Conservation (phyloP, 768 basidiomycete species). For the Phaeotremella skinneri region DNA sequence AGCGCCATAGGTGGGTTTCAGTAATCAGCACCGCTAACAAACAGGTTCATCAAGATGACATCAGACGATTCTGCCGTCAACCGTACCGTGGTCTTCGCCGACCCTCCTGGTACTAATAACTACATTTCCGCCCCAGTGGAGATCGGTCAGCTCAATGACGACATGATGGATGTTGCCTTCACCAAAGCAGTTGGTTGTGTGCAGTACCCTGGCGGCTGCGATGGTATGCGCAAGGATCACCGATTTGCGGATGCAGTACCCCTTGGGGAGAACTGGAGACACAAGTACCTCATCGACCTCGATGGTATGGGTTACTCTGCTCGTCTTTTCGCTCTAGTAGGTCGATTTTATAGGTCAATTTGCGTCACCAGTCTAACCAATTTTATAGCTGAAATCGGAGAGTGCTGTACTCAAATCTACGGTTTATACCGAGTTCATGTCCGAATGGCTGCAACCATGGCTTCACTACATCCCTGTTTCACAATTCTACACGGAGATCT, state of each 20-base stretch:
- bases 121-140: slow-evolving; percentile 66
- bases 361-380: slow-evolving; percentile 2
- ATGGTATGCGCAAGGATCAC: slow-evolving; percentile 63
- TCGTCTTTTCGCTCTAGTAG: slow-evolving; percentile 61
- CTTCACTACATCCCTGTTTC: slow-evolving; percentile 93
- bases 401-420: slow-evolving; percentile 87
- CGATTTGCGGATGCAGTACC: slow-evolving; percentile 73
- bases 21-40: slow-evolving; percentile 9
- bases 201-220: slow-evolving; percentile 68
- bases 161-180: slow-evolving; percentile 85
- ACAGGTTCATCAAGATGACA: slow-evolving; percentile 73
- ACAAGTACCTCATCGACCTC: slow-evolving; percentile 87
- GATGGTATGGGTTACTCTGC: slow-evolving; percentile 96
- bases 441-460: slow-evolving; percentile 90
- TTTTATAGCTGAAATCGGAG: slow-evolving; percentile 66
- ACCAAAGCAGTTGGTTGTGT: slow-evolving; percentile 69
- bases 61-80: slow-evolving; percentile 60
- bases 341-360: slow-evolving; percentile 7
- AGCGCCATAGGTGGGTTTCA: slow-evolving; percentile 71
- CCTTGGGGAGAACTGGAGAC: slow-evolving; percentile 82
- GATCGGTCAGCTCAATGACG: slow-evolving; percentile 63
- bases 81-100: slow-evolving; percentile 67
- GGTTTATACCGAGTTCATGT: slow-evolving; percentile 86
- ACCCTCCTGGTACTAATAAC: slow-evolving; percentile 61
- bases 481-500: slow-evolving; percentile 80